A percentile compares a stretch with the other conserved stretches of the same genome.
These are phyloP conservation scores for Mycena capillaripes DNA, from an alignment of 768 basidiomycete genomes.

Conservation along the genomic window DNA sequence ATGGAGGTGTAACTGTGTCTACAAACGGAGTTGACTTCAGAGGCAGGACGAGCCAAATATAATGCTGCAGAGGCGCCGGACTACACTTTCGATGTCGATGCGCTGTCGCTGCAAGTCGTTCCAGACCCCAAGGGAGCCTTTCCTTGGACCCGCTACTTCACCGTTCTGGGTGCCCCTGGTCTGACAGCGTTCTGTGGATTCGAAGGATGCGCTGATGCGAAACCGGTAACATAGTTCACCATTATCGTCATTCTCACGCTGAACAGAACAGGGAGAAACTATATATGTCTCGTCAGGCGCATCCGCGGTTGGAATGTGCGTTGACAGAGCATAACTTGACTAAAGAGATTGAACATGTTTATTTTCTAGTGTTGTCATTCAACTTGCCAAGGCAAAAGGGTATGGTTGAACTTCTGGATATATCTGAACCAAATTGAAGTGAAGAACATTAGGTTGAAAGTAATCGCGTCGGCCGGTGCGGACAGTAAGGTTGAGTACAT, in stretches of 20 bases:
- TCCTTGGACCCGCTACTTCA: conserved; percentile 37
- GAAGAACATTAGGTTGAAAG: conserved; percentile 52
- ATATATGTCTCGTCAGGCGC: conserved; percentile 42
- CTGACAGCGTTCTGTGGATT: conserved; percentile 47
- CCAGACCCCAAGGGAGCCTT: conserved; percentile 41
- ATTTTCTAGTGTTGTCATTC: conserved; percentile 47
- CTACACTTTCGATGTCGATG: conserved; percentile 41
- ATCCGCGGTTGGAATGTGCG: conserved; percentile 41
- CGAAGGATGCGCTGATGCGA: conserved; percentile 39
- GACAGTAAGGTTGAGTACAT: conserved; percentile 73
- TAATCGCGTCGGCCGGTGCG: conserved; percentile 73
- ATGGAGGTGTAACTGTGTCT: not conserved
- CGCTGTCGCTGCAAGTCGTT: conserved; percentile 37
- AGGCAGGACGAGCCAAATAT: conserved; percentile 34
- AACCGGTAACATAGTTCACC: conserved; percentile 20
- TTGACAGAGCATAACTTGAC: not conserved
- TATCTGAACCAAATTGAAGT: not conserved
- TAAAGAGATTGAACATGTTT: not conserved
- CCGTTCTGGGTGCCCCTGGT: conserved; percentile 43
- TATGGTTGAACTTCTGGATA: not conserved
- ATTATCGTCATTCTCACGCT: not conserved
- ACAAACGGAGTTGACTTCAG: not conserved
- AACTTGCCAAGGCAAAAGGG: conserved; percentile 55
- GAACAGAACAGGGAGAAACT: conserved; percentile 38
- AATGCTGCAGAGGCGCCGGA: conserved; percentile 31